phyloP scores from a whole-genome alignment of 1,284 basidiomycete species.

The Sporisorium sorghi region DNA sequence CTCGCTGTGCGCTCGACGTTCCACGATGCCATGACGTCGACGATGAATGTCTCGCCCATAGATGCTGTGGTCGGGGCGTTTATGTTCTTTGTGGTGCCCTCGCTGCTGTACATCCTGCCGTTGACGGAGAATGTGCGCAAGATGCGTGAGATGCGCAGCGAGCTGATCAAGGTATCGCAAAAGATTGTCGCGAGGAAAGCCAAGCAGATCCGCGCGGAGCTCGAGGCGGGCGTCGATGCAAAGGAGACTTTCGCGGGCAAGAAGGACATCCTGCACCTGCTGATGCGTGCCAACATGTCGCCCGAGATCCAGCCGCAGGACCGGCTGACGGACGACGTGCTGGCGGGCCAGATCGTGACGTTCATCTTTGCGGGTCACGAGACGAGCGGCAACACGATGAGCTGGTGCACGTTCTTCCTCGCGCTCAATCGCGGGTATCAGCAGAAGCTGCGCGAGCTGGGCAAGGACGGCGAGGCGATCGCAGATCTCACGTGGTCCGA shows the following conservation, averaged over 20 bases:
- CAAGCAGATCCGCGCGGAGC: slow-evolving; percentile 48
- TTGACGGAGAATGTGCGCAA: slow-evolving; percentile 48
- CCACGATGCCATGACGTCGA: slow-evolving; percentile 53
- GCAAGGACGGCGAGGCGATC: slow-evolving; percentile 47
- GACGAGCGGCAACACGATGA: slow-evolving; percentile 56
- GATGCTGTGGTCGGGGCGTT: slow-evolving; percentile 48
- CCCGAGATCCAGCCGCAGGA: slow-evolving; percentile 43
- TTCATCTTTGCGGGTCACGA: slow-evolving; percentile 68
- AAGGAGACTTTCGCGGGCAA: slow-evolving; percentile 49
- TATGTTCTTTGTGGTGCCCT: slow-evolving; percentile 53
- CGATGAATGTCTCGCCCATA: slow-evolving; percentile 44
- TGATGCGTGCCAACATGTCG: slow-evolving; percentile 55
- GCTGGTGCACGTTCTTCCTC: slow-evolving; percentile 62
- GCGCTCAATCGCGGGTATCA: slow-evolving; percentile 53
- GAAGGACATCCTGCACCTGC: slow-evolving; percentile 52
- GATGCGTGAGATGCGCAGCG: slow-evolving; percentile 47
- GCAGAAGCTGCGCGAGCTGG: slow-evolving; percentile 30
- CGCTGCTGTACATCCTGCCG: slow-evolving; percentile 46
- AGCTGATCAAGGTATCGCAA: slow-evolving; percentile 40
- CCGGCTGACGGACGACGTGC: slow-evolving; percentile 47
- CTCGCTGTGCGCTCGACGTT: slow-evolving; percentile 42
- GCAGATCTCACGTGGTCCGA: slow-evolving; percentile 51
- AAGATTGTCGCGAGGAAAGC: slow-evolving; percentile 45
- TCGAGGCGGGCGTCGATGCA: slow-evolving; percentile 41
- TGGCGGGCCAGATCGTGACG: slow-evolving; percentile 59